Conservation (phyloP, 108 stramenopile species). For the Nannochloropsis gaditana region DNA sequence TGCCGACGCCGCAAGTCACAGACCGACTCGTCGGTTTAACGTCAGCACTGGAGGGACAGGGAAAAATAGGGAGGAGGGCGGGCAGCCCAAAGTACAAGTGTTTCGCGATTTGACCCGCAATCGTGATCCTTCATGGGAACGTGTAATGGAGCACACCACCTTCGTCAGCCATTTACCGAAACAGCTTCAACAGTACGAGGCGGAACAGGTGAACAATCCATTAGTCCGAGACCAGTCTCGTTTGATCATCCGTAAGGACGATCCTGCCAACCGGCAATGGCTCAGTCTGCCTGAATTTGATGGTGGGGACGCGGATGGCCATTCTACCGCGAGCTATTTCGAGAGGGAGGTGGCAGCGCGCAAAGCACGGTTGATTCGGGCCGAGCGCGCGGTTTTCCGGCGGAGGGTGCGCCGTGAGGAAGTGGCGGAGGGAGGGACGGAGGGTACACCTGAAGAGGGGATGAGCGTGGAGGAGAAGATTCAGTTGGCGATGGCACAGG, state of each 20-base stretch:
- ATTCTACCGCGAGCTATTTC: neutral
- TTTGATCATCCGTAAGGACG: slow-evolving; percentile 4
- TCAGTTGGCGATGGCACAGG: neutral
- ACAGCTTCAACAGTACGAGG: neutral
- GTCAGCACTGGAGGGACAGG: neutral
- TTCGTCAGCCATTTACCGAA: neutral
- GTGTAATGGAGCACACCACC: neutral
- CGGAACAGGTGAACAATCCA: neutral
- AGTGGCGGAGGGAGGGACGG: neutral
- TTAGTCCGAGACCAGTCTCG: slow-evolving; percentile 16
- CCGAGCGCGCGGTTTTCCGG: neutral
- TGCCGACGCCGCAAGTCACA: neutral
- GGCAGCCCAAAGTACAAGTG: neutral
- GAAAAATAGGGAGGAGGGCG: neutral
- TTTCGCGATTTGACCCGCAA: slow-evolving; percentile 14
- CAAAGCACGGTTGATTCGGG: neutral
- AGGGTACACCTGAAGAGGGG: neutral
- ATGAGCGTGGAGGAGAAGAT: neutral
- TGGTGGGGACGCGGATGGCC: neutral
- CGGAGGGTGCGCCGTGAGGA: neutral
- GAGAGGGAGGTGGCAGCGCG: neutral
- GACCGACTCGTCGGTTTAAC: neutral
- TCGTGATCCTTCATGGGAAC: slow-evolving; percentile 14
- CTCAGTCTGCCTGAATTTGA: neutral
- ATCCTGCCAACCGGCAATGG: slow-evolving; percentile 3